Base-by-base conservation (phyloP, 2,329 filamentous ascomycete genomes). In the Tolypocladium paradoxum region DNA sequence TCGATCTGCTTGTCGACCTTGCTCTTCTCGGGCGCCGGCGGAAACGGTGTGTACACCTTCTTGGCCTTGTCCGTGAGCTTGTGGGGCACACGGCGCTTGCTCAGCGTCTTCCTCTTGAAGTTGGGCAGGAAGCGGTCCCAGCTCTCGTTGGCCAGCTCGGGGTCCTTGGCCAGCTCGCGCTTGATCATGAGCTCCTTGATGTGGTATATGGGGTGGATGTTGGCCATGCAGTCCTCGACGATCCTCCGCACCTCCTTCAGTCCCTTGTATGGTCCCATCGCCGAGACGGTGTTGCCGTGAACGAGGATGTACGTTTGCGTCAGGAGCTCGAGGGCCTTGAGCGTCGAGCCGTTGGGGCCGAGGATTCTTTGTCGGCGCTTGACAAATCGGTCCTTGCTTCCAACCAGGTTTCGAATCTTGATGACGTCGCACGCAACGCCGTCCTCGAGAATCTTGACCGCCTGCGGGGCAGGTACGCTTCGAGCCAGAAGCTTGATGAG, bases 1-100 rank as follows among this genome's bases (percentile, higher is more conserved):
- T 99, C 93, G 75, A 99, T 96, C 79, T 99, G 92, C 71, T 90
- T 73, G 72, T 99, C 93, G 62, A 99, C 82, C 82, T 97, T 99
- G 82, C 91, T 96, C 88, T 96, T 96, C 78, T 99, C 92, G 60
- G 91, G 90, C 45, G 90, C 82, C 7, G 93, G 93, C 49, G 93
- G 93, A 84, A 99, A 99, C 11, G 93, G 92, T 59, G 95, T 99
- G 77, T 96, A 99, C 14, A 78, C 72, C 80, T 96, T 97, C 81
- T 92, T 95, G 67, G 76, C 72, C 80, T 99, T 99, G 76, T 99
- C 91, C 52, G 82, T 90, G 66, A 99, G 84, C 65, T 88, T 90
- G 76, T 82, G 82, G 0, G 93, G 95, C 62, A 85, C 83, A 60
- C 83, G 82, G 60, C 93, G 81, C 75, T 90, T 91, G 74, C 83